These are phyloP conservation scores for Patellaria atrata DNA, from an alignment of 495 filamentous ascomycete genomes.

Conservation along the genomic window DNA sequence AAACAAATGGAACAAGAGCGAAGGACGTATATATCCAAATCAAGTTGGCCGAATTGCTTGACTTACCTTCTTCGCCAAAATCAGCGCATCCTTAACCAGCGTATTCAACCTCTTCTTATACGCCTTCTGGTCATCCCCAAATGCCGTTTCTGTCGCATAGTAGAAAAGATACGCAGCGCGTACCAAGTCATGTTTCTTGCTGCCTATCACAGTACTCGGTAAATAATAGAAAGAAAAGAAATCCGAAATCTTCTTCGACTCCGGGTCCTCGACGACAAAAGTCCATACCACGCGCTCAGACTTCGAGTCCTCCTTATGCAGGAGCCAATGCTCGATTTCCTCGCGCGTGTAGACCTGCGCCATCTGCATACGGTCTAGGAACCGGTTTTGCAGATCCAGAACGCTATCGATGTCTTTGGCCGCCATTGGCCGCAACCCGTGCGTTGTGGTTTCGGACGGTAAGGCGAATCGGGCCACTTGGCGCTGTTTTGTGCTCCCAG, in stretches of 20 bases:
- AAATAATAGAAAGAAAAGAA: slow-evolving; percentile 93
- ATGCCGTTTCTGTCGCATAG: slow-evolving; percentile 76
- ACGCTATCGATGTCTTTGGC: slow-evolving; percentile 69
- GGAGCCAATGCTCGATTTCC: slow-evolving; percentile 79
- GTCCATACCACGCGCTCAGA: slow-evolving; percentile 75
- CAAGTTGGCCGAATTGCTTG: too few species aligned
- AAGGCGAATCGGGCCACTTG: slow-evolving; percentile 71
- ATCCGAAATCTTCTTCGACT: slow-evolving; percentile 73
- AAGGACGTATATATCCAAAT: background rate
- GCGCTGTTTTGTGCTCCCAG: slow-evolving; percentile 62
- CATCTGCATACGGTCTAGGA: slow-evolving; percentile 65
- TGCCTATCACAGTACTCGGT: slow-evolving; percentile 77
- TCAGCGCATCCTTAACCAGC: slow-evolving; percentile 71
- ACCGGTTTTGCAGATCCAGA: slow-evolving; percentile 57
- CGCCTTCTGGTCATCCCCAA: slow-evolving; percentile 38
- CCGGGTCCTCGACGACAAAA: slow-evolving; percentile 72
- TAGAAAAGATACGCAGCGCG: slow-evolving; percentile 92
- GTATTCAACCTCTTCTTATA: slow-evolving; percentile 58
- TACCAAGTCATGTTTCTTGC: slow-evolving; percentile 59
- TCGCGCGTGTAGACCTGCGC: slow-evolving; percentile 65
- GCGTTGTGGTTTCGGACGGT: slow-evolving; percentile 51
- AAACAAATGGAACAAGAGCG: background rate
- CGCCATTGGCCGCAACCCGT: slow-evolving; percentile 67
- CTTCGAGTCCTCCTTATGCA: slow-evolving; percentile 44
- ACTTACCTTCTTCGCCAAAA: slow-evolving; percentile 64